These are phyloP conservation scores for Pseudocercospora pini-densiflorae DNA, from an alignment of 2,329 filamentous ascomycete genomes.

Conservation along the genomic window DNA sequence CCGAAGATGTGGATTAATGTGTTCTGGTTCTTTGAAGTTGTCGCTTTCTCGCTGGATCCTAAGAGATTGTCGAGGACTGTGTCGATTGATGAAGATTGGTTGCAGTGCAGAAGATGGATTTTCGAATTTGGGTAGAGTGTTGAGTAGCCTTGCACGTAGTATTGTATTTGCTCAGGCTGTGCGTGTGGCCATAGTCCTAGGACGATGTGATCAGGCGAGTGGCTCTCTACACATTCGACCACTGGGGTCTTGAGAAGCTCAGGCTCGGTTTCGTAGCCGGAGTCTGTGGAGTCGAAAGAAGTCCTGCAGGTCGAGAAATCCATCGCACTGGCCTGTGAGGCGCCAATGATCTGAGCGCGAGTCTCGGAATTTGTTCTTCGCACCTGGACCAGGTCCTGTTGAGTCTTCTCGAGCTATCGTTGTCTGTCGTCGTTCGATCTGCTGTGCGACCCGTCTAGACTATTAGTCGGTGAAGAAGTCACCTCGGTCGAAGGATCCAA, in stretches of 20 bases:
- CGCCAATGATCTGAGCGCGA: not conserved
- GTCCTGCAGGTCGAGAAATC: not conserved
- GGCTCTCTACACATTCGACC: not conserved
- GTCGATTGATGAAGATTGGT: conserved; percentile 8
- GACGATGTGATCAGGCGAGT: conserved; percentile 32
- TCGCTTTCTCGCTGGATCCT: conserved; percentile 23
- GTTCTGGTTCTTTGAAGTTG: conserved; percentile 10
- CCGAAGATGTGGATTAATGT: conserved; percentile 37
- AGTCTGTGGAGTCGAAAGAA: not conserved
- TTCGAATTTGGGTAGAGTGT: conserved; percentile 34
- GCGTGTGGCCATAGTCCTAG: conserved; percentile 37
- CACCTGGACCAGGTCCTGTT: too few relatives aligned
- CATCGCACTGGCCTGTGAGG: not conserved
- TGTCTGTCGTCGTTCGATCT: too few relatives aligned
- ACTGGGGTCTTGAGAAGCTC: not conserved
- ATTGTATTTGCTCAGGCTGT: conserved; percentile 31
- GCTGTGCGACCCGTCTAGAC: too few relatives aligned
- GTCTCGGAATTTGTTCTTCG: not conserved
- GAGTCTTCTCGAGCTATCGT: too few relatives aligned
- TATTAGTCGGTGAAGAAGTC: too few relatives aligned
- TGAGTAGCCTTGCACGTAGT: conserved; percentile 34
- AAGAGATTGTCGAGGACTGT: conserved; percentile 12
- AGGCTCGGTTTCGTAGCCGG: not conserved
- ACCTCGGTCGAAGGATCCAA: not conserved
- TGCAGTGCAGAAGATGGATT: conserved; percentile 31